Base-by-base conservation (phyloP, 495 filamentous ascomycete genomes). In the Staphylotrichum longicolle region DNA sequence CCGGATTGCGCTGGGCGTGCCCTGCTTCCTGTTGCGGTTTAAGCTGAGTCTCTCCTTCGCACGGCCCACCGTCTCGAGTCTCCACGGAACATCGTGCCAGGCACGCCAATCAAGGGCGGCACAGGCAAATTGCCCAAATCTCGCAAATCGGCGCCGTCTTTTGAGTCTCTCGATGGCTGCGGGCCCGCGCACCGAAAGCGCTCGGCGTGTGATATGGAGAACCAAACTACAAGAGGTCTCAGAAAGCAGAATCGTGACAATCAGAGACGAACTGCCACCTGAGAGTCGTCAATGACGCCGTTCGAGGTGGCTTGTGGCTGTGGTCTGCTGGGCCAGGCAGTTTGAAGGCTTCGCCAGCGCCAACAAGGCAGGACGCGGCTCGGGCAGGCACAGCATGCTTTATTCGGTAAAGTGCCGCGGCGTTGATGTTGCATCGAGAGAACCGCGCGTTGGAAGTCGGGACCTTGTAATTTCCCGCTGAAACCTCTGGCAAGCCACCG, bases 41-140 rank as follows among this genome's bases (percentile, higher is more conserved):
- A 60, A 53, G 10, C 30, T 49, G 15, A 45, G 53, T 34, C 46
- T 52, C 30, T 33, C 27, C 8, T 49, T 58, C 50, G 47, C 61
- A 47, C 57, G 54, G 65, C 30, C 49, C 54, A 52, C 46, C 27
- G 9, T 12, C 12, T 7, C 8, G 20, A 10, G 45, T 32, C n/a
- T 12, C 15, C 52, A 32, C 54, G 60, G 55, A 35, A 57, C 55
- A 44, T 59, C 50, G 56, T 60, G 54, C 44, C 45, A 62, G 61
- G 62, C 46, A 62, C 61, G 54, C 59, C 62, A 64, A 68, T 64
- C 58, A 68, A 15, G 51, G 34, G 35, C 20, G 32, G 51, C 51
- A 41, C 45, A 49, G 10, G 27, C 37, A 69, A 66, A 69, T 69
- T 69, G 62, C 58, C 44, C 60, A 58, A 66, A 68, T 66, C 63